Evolutionary conservation across 228 moss, liverwort and hornwort species (phyloP).

Genomic region (Sphagnum fallax): DNA sequence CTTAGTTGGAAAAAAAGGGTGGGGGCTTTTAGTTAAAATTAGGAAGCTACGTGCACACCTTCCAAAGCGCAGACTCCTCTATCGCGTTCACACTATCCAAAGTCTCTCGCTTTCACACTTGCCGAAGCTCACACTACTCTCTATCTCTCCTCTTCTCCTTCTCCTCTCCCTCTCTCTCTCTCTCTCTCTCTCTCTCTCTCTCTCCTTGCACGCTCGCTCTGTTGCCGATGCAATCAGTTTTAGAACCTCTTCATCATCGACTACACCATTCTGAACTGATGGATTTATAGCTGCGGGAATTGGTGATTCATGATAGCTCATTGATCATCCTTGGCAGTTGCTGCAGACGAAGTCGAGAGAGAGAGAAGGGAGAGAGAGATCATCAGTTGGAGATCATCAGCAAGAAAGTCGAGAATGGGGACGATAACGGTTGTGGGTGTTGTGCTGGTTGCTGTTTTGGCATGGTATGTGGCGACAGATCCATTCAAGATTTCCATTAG

Average conservation of each 20-base stretch:
- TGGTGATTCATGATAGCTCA: background rate
- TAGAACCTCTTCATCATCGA: too few species aligned
- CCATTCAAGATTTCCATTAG: conserved; percentile 58
- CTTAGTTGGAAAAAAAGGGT: too few species aligned
- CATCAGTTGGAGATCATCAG: background rate
- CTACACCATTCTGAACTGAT: too few species aligned
- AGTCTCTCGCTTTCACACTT: background rate
- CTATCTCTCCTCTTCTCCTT: background rate
- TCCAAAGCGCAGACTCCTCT: too few species aligned
- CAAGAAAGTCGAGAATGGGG: conserved; percentile 13
- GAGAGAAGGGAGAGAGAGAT: too few species aligned
- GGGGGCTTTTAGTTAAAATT: too few species aligned
- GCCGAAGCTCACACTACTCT: background rate
- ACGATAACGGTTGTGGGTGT: conserved; percentile 6
- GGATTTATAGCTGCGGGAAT: too few species aligned
- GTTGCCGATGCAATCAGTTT: too few species aligned
- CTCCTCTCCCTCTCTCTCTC: background rate
- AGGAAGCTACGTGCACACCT: too few species aligned
- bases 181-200: too few species aligned
- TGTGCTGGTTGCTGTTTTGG: conserved; percentile 31
- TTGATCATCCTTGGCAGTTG: background rate
- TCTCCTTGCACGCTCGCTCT: too few species aligned
- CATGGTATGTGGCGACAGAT: conserved; percentile 62
- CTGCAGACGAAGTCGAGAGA: background rate
- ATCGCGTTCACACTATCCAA: too few species aligned